Conservation (phyloP, 768 basidiomycete species). For the Collybia sordida region DNA sequence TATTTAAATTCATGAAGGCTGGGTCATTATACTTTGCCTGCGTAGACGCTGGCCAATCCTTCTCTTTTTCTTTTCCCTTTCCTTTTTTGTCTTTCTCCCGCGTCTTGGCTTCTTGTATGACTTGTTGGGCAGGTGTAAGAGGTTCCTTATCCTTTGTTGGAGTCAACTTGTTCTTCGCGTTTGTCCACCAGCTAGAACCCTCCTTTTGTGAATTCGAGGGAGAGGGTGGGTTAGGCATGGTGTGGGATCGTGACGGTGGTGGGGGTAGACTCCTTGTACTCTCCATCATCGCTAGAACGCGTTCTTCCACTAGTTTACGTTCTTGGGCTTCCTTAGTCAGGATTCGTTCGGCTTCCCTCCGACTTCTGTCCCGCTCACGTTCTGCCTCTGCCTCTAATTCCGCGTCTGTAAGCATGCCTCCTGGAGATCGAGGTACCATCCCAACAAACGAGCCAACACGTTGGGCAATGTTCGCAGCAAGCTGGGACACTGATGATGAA, state of each 20-base stretch:
- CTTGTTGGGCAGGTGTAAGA: conserved; percentile 84
- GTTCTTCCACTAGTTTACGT: conserved; percentile 66
- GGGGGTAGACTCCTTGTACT: conserved; percentile 46
- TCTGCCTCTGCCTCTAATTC: conserved; percentile 83
- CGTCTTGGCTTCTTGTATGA: conserved; percentile 72
- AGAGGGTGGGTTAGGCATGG: conserved; percentile 56
- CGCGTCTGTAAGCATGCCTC: conserved; percentile 59
- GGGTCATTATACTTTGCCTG: conserved; percentile 59
- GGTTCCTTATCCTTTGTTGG: conserved; percentile 73
- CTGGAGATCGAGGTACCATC: conserved; percentile 40
- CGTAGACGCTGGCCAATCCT: conserved; percentile 50
- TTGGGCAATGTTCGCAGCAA: conserved; percentile 75
- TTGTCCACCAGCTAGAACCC: conserved; percentile 65
- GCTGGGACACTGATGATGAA: conserved; percentile 67
- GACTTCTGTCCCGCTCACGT: conserved; percentile 70
- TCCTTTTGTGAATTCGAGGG: conserved; percentile 68
- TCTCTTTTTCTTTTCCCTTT: conserved; percentile 50
- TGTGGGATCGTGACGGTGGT: conserved; percentile 62
- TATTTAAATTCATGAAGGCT: conserved; percentile 51
- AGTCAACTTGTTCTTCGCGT: conserved; percentile 73
- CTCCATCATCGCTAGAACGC: conserved; percentile 74
- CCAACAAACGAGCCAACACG: conserved; percentile 69
- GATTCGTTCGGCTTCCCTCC: conserved; percentile 79
- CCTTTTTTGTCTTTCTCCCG: conserved; percentile 57
- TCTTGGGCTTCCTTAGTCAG: conserved; percentile 71